Evolutionary conservation across 2,329 filamentous ascomycete species (phyloP), one percentile per base, ranked within the genome.

Genomic region (Talaromyces sp.): DNA sequence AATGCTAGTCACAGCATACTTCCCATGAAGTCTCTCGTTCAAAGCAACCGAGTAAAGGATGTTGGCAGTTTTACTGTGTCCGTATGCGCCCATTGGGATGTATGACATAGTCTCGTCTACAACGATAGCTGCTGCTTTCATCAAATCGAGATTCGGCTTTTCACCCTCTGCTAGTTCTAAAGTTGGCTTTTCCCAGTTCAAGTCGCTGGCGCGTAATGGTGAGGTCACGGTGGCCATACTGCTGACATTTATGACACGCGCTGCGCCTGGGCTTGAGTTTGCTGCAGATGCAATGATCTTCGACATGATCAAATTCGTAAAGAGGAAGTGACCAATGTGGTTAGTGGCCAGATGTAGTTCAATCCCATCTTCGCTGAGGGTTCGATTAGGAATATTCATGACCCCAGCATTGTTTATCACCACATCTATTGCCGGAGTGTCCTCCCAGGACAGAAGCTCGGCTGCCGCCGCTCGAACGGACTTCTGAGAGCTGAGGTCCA

Each of bases 401-500:
- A 79, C 65, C 1, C 75, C 78, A n/a, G 79, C 77, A 61, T 78
- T 80, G 68, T 79, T 77, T 63, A 81, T 72, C 2, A 80, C 64
- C 4, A 80, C 67, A 63, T 79, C 75, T 47, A 81, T 72, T 0
- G 65, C 61, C 18, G 69, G 66, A 33, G 72, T 62, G 50, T 72
- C 67, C 8, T 63, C 61, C 33, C 68, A 69, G n/a, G 53, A 59
- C 40, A 70, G 68, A 53, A 79, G 65, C 56, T 69, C 61, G 2
- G 61, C 57, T 3, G 74, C 74, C 3, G 76, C 72, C 18, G 66
- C 60, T 0, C 71, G 72, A 4, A 77, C 68, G 5, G 67, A 69
- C 1, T 61, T 56, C 31, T 73, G 66, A 3, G 69, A 76, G 8
- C 64, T 65, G 10, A 79, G 65, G 60, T 79, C 73, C 7, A 79